Percentiles rank a stretch among this genome's conserved stretches.
Conservation (phyloP, 352 stramenopile species). For the Blastocystis sp. region DNA sequence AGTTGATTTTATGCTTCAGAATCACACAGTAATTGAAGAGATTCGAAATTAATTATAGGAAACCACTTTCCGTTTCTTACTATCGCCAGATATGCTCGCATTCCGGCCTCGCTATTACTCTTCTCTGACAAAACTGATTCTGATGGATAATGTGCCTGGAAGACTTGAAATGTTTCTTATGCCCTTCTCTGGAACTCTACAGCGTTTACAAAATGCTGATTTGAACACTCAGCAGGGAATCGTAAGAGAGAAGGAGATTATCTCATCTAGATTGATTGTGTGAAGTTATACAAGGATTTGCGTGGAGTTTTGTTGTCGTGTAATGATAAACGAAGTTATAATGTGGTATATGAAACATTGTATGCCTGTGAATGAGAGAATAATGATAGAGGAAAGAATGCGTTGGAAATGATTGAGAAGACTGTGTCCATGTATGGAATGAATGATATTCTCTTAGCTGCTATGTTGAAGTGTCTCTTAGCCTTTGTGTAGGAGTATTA, state of each 20-base stretch:
- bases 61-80: slow-evolving; percentile 44
- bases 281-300: slow-evolving; percentile 64
- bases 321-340: slow-evolving; percentile 19
- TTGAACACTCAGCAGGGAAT: not conserved
- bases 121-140: slow-evolving; percentile 27
- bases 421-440: not conserved
- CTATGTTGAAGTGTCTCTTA: slow-evolving; percentile 42
- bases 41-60: not conserved
- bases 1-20: slow-evolving; percentile 64
- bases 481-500: slow-evolving; percentile 15
- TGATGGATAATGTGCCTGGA: slow-evolving; percentile 64
- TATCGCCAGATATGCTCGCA: not conserved
- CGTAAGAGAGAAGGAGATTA: not conserved
- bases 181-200: slow-evolving; percentile 11
- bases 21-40: slow-evolving; percentile 7
- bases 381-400: not conserved
- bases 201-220: not conserved
- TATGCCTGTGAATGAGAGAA: not conserved
- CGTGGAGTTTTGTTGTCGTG: slow-evolving; percentile 5
- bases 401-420: slow-evolving; percentile 7
- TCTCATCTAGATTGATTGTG: not conserved
- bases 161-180: slow-evolving; percentile 49
- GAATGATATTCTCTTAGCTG: not conserved
- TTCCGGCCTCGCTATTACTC: slow-evolving; percentile 45
- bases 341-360: slow-evolving; percentile 47